Evolutionary conservation across 2,329 filamentous ascomycete genomes (phyloP).

Genomic region (Fusarium sp.): DNA sequence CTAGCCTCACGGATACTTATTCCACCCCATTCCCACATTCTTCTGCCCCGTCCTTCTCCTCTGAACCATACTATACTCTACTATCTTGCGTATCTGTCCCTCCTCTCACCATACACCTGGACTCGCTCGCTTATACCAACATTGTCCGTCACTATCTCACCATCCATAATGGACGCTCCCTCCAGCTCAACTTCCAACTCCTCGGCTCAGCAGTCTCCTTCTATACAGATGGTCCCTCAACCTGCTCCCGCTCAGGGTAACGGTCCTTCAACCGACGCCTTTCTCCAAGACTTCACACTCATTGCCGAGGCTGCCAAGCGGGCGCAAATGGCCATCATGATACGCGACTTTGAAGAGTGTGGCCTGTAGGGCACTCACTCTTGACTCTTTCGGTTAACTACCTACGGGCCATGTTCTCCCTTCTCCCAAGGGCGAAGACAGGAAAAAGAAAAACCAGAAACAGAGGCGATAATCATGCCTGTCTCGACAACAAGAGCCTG

Average conservation of each 20-base stretch:
- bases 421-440: neutral
- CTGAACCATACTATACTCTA: neutral
- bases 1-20: slow-evolving; percentile 19
- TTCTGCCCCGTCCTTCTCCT: neutral
- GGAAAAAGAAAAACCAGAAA: neutral
- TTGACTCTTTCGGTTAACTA: neutral
- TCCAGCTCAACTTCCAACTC: slow-evolving; percentile 42
- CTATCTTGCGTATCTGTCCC: neutral
- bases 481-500: neutral
- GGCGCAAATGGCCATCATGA: slow-evolving; percentile 87
- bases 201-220: slow-evolving; percentile 45
- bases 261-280: slow-evolving; percentile 60
- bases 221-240: slow-evolving; percentile 39
- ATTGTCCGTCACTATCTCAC: slow-evolving; percentile 11
- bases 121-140: neutral
- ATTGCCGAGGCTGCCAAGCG: slow-evolving; percentile 93
- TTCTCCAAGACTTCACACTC: slow-evolving; percentile 82
- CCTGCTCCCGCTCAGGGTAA: slow-evolving; percentile 43
- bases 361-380: slow-evolving; percentile 55
- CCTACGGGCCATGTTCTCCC: neutral
- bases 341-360: slow-evolving; percentile 83
- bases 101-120: neutral
- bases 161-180: slow-evolving; percentile 46
- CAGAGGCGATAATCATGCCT: neutral
- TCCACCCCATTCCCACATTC: slow-evolving; percentile 12